Base-by-base conservation (phyloP, 1,284 basidiomycete species). In the Ceratobasidium sp. region DNA sequence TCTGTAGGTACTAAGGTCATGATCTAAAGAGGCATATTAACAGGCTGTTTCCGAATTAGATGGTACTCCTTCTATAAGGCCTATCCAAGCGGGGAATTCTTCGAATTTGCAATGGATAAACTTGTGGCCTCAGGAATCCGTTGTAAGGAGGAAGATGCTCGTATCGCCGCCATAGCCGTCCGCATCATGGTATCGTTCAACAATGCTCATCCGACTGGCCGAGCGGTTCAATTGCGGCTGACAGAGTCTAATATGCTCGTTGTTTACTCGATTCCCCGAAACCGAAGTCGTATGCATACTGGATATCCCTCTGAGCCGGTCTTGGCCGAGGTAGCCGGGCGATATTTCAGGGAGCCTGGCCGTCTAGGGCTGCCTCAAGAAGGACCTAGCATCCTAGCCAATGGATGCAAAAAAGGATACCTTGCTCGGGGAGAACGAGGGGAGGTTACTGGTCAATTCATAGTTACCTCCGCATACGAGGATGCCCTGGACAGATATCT, bases 241-340 rank as follows among this genome's bases (percentile, higher is more conserved):
- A 30, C 52, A 55, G 67, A 69, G 6, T 34, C 57, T 2, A 73
- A 75, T 39, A 65, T 75, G 60, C 71, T 62, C 14, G 45, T 72
- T 1, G 71, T 58, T 16, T 76, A 70, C 41, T 71, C 74, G 1
- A 45, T 75, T 28, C 75, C 76, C 14, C 6, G 45, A 32, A 53
- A 74, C 53, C 75, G 69, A 14, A 70, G 57, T n/a, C 74, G 67
- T 39, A 30, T 75, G 23, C 45, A 60, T 12, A 52, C 76, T 18
- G 76, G 76, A 6, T 67, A 67, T 21, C 70, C 76, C 12, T 77
- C 76, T 2, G 76, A 77, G 65, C 75, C 76, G 5, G 58, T 77
- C 43, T 55, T 76, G 4, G 73, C 73, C 28, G 75, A 76, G 57
- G 76, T 75, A 52, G 76, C 76, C 18, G 73, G 70, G 1, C 71